Evolutionary conservation across 495 filamentous ascomycete genomes (phyloP), one percentile per base, ranked within the genome.

Genomic region (Mytilinidion resinicola): DNA sequence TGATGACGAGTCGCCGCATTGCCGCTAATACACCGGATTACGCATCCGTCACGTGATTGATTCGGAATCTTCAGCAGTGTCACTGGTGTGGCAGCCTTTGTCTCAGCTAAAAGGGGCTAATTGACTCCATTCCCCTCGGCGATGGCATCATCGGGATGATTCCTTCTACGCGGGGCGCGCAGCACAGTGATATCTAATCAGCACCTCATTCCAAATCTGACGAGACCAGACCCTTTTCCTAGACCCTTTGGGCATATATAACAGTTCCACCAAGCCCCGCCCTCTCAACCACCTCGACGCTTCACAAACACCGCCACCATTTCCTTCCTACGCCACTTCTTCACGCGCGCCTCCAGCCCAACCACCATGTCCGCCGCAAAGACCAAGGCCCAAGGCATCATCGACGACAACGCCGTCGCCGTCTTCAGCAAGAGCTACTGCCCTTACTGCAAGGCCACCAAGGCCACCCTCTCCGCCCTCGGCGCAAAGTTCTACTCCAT

Each of bases 381-480:
- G 76, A 81, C 81, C 57, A 92, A 92, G 72, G 91, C 89, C 46
- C 85, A 96, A 74, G 69, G 67, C 60, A 84, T 96, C 74, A 96
- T 99, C 69, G 82, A 96, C 69, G 87, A 96, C 63, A 92, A 97
- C 74, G 79, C 84, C 59, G 93, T 97, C 67, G 89, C 91, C 59
- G 87, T 98, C 63, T 98, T 98, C 82, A 88, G 83, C 71, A 99
- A 99, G 77, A 89, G 86, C 12, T 96, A 87, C 76, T 99, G 93
- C 81, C 91, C 92, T n/a, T 92, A 95, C 82, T 97, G 92, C 79
- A 75, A 70, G 34, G 79, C 90, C 53, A 82, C 84, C 61, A 96
- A 96, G 83, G 51, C 72, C 9, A 76, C 90, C 38, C 78, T 99
- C 64, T 79, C 74, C 63, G 74, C 83, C 38, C 48, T 82, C 57